Conservation (phyloP, 1,284 basidiomycete genomes). For the Naganishia sp. region DNA sequence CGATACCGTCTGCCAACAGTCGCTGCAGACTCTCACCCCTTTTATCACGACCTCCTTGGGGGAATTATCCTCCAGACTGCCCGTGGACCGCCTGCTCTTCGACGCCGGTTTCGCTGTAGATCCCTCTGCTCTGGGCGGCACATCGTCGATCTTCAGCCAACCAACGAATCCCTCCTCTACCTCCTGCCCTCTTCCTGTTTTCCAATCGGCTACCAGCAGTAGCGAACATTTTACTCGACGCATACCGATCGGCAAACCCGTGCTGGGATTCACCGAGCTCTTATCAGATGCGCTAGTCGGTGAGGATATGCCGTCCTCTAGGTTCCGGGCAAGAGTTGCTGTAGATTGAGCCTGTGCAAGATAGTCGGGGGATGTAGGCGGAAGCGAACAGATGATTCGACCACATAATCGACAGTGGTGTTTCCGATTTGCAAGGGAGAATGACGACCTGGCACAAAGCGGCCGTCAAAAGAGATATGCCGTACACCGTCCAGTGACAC, state of each 20-base stretch:
- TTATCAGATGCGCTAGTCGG: background rate
- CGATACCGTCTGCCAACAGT: slow-evolving; percentile 76
- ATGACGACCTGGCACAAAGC: slow-evolving; percentile 62
- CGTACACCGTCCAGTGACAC: slow-evolving; percentile 43
- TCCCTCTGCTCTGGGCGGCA: slow-evolving; percentile 3
- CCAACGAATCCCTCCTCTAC: slow-evolving; percentile 80
- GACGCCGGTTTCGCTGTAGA: slow-evolving; percentile 44
- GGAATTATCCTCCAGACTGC: slow-evolving; percentile 30
- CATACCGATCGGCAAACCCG: slow-evolving; percentile 53
- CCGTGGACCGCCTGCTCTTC: slow-evolving; percentile 34
- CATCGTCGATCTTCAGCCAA: slow-evolving; percentile 56
- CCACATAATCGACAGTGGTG: slow-evolving; percentile 97
- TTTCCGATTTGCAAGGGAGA: slow-evolving; percentile 87
- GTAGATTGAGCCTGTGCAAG: slow-evolving; percentile 48
- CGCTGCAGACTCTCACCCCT: slow-evolving; percentile 78
- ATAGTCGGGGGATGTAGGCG: slow-evolving; percentile 61
- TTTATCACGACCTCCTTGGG: slow-evolving; percentile 72
- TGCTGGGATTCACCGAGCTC: slow-evolving; percentile 18
- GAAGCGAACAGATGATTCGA: slow-evolving; percentile 85
- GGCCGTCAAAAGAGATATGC: background rate
- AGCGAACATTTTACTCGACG: slow-evolving; percentile 70
- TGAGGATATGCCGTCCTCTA: slow-evolving; percentile 39
- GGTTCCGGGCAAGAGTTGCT: slow-evolving; percentile 39
- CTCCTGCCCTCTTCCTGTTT: slow-evolving; percentile 74
- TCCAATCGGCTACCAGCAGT: slow-evolving; percentile 74